Evolutionary conservation across 2,329 filamentous ascomycete species (phyloP).

Genomic region (Fusarium hostae): DNA sequence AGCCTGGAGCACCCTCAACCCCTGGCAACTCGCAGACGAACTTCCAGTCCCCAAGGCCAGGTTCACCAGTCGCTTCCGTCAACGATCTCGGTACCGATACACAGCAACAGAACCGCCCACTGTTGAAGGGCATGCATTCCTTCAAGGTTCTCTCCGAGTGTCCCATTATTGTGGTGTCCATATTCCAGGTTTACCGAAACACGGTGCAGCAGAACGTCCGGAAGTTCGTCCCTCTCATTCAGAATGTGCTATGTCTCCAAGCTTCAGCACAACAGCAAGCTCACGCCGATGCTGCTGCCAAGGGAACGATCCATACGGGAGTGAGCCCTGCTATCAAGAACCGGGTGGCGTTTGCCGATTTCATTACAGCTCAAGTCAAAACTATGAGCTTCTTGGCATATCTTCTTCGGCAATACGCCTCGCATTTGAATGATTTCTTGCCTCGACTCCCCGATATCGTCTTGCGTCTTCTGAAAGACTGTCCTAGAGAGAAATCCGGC

Average conservation of each 20-base stretch:
- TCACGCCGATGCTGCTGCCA: constrained; percentile 83
- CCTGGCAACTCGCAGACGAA: constrained; percentile 73
- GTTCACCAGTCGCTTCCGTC: constrained; percentile 85
- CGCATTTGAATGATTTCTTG: constrained; percentile 88
- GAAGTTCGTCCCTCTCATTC: constrained; percentile 92
- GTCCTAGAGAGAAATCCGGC: constrained; percentile 91
- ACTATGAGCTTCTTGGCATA: constrained; percentile 99
- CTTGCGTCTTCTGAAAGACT: constrained; percentile 90
- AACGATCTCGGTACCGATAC: constrained; percentile 82
- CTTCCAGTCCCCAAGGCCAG: constrained; percentile 89
- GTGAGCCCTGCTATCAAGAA: constrained; percentile 96
- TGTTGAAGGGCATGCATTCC: constrained; percentile 95
- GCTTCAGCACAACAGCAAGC: constrained; percentile 94
- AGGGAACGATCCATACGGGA: constrained; percentile 87
- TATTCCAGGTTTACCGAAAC: constrained; percentile 90
- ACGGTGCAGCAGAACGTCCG: constrained; percentile 88
- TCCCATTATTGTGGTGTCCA: constrained; percentile 97
- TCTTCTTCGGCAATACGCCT: constrained; percentile 85
- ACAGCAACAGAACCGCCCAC: constrained; percentile 82
- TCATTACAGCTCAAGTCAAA: constrained; percentile 98
- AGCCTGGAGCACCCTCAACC: constrained; percentile 71
- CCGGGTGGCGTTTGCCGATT: constrained; percentile 92
- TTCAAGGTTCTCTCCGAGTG: constrained; percentile 99
- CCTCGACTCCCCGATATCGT: constrained; percentile 88
- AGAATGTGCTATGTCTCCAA: constrained; percentile 86